Conservation (phyloP, 2,329 filamentous ascomycete genomes). For the Pseudogymnoascus sp. region DNA sequence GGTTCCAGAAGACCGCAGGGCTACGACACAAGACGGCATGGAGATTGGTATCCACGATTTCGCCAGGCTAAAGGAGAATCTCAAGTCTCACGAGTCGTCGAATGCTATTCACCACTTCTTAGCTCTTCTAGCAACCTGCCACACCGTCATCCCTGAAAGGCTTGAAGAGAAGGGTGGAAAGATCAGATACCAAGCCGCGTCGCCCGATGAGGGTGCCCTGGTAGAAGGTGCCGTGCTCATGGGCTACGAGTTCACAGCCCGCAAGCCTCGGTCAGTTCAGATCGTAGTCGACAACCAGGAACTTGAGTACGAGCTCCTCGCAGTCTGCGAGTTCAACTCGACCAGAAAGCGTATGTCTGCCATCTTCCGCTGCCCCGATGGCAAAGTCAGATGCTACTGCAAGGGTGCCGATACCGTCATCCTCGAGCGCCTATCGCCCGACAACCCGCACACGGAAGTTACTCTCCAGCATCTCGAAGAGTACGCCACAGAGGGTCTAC, state of each 20-base stretch:
- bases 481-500: constrained; percentile 90
- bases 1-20: constrained; percentile 80
- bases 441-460: constrained; percentile 81
- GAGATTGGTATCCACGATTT: constrained; percentile 67
- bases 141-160: constrained; percentile 93
- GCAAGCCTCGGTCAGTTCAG: constrained; percentile 81
- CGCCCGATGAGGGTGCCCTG: constrained; percentile 92
- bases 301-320: constrained; percentile 79
- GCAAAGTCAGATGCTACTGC: constrained; percentile 86
- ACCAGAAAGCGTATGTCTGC: constrained; percentile 96
- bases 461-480: constrained; percentile 95
- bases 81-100: constrained; percentile 46
- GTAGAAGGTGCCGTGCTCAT: constrained; percentile 81
- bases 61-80: constrained; percentile 51
- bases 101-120: constrained; percentile 76
- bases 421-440: constrained; percentile 73
- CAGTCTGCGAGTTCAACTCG: constrained; percentile 99
- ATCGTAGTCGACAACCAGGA: constrained; percentile 67
- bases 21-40: constrained; percentile 66
- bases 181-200: constrained; percentile 97
- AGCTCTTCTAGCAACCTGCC: constrained; percentile 77
- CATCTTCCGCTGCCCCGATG: constrained; percentile 92
- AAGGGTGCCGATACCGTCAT: constrained; percentile 98
- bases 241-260: constrained; percentile 83
- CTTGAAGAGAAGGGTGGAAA: constrained; percentile 66